phyloP scores from a whole-genome alignment of 768 basidiomycete genomes.

The Russula brevipes region DNA sequence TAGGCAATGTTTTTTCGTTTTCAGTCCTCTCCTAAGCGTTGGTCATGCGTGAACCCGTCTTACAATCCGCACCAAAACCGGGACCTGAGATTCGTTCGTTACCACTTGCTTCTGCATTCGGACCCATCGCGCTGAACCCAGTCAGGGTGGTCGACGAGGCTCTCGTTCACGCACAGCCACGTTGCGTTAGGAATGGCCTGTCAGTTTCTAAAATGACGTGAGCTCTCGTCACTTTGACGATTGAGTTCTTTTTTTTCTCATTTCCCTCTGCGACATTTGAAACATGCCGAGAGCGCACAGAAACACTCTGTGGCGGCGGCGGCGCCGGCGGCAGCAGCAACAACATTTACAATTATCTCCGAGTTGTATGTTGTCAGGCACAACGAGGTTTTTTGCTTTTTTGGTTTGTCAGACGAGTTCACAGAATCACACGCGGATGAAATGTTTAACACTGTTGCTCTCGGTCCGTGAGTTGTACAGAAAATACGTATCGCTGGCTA shows the following conservation, averaged over 20 bases:
- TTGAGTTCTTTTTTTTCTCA: too few relatives aligned
- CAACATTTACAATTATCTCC: not conserved
- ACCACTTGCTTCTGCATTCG: not conserved
- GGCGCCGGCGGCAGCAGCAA: too few relatives aligned
- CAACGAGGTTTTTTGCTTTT: not conserved
- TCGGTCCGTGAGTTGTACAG: not conserved
- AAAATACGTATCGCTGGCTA: conserved; percentile 1
- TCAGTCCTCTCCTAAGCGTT: too few relatives aligned
- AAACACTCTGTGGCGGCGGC: too few relatives aligned
- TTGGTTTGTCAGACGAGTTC: not conserved
- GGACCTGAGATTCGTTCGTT: not conserved
- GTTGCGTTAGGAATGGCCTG: not conserved
- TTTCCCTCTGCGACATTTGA: not conserved
- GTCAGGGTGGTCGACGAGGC: not conserved
- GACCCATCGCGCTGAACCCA: not conserved
- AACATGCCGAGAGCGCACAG: not conserved
- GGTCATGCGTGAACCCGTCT: too few relatives aligned
- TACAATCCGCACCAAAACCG: not conserved
- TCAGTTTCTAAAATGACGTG: too few relatives aligned
- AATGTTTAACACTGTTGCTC: conserved; percentile 2
- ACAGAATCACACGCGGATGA: not conserved
- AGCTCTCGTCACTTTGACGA: not conserved
- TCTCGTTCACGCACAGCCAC: not conserved
- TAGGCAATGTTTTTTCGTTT: too few relatives aligned
- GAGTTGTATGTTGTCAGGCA: not conserved